phyloP scores from a whole-genome alignment of 805 yeast species.

The Candida stauntonica region DNA sequence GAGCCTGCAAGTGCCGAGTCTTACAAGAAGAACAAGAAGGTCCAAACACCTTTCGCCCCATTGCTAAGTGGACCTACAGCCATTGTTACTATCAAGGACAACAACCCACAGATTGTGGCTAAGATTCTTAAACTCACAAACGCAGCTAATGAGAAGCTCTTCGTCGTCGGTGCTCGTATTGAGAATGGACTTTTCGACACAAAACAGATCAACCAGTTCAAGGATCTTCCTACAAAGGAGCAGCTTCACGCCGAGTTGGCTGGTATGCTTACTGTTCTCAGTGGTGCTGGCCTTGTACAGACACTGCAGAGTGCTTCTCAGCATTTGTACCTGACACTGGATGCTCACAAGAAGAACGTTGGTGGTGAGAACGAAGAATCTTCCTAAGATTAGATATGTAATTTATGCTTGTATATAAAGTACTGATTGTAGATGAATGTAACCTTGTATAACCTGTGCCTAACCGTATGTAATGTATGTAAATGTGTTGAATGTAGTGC shows the following conservation, averaged over 20 bases:
- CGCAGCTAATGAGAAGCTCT: slow-evolving; percentile 63
- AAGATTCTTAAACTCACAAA: slow-evolving; percentile 58
- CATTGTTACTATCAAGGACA: slow-evolving; percentile 57
- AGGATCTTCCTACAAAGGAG: slow-evolving; percentile 66
- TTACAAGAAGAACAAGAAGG: slow-evolving; percentile 35
- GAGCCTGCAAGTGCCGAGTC: slow-evolving; percentile 73
- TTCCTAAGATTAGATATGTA: slow-evolving; percentile 2
- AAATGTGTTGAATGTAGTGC: background rate
- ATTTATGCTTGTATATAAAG: background rate
- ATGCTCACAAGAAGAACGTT: slow-evolving; percentile 49
- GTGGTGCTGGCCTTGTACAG: slow-evolving; percentile 86
- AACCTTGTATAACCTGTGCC: no score
- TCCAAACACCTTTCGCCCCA: slow-evolving; percentile 63
- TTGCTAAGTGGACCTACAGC: slow-evolving; percentile 86
- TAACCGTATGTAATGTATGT: background rate
- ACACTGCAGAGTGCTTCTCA: slow-evolving; percentile 71
- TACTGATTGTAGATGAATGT: no score
- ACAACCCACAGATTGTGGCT: slow-evolving; percentile 68
- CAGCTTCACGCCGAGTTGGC: slow-evolving; percentile 77
- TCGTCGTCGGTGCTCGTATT: slow-evolving; percentile 81
- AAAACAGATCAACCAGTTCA: slow-evolving; percentile 54
- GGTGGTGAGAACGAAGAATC: slow-evolving; percentile 24
- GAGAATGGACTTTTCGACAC: slow-evolving; percentile 55
- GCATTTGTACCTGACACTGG: slow-evolving; percentile 68
- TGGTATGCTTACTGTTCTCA: slow-evolving; percentile 74